These are phyloP conservation scores for Raffaelea ambrosiae DNA, from an alignment of 2,329 filamentous ascomycete genomes.

Conservation along the genomic window DNA sequence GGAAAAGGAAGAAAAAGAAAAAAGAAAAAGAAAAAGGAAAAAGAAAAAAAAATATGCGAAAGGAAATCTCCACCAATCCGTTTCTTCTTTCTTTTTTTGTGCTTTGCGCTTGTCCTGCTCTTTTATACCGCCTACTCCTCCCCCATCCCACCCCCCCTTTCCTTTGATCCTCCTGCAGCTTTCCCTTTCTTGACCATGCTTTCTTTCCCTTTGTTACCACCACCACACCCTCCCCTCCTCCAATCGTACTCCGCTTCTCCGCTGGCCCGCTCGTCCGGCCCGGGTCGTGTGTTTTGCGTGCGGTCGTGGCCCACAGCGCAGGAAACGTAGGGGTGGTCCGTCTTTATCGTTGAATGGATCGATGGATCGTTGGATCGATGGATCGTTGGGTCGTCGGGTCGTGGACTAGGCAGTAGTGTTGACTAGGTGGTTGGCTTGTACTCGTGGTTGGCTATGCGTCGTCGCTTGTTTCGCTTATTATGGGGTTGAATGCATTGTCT, in stretches of 20 bases:
- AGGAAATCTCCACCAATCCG: neutral
- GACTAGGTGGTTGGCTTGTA: too few relatives aligned
- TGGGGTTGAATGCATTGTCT: neutral
- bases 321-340: too few relatives aligned
- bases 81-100: neutral
- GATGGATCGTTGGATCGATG: too few relatives aligned
- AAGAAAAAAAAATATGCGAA: neutral
- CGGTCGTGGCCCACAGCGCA: too few relatives aligned
- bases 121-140: too few relatives aligned
- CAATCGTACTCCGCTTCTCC: neutral
- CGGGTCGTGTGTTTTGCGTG: neutral
- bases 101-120: neutral
- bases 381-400: neutral
- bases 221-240: neutral
- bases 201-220: neutral
- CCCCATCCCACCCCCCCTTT: too few relatives aligned
- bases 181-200: neutral
- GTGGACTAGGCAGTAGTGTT: neutral
- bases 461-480: neutral
- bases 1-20: neutral
- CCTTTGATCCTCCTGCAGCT: neutral
- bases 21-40: neutral
- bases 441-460: too few relatives aligned
- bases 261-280: neutral
- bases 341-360: too few relatives aligned